These are phyloP conservation scores for Saprolegnia parasitica DNA, from an alignment of 352 stramenopile genomes.

Conservation along the genomic window DNA sequence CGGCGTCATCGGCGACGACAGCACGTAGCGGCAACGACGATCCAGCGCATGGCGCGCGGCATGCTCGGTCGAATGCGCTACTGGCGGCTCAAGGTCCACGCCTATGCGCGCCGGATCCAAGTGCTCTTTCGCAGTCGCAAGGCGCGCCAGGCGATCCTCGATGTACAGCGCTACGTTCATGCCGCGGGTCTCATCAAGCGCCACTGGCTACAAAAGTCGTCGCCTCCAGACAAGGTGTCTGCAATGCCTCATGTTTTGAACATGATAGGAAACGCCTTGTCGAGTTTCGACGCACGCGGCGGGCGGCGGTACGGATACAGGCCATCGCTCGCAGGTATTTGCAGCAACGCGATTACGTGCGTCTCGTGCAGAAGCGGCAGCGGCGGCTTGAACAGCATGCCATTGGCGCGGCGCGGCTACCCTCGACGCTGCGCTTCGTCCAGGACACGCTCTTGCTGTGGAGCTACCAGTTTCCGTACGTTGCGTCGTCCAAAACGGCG, in stretches of 20 bases:
- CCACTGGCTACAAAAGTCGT: slow-evolving; percentile 15
- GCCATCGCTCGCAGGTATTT: slow-evolving; percentile 10
- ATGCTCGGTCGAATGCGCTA: slow-evolving; percentile 10
- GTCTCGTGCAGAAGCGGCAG: background rate
- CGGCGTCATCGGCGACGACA: background rate
- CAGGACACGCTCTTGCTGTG: background rate
- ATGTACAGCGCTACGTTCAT: slow-evolving; percentile 7
- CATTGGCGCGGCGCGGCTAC: slow-evolving; percentile 1
- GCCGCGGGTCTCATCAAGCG: slow-evolving; percentile 6
- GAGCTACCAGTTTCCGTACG: slow-evolving; percentile 12
- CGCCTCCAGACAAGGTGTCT: background rate
- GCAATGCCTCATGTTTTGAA: background rate
- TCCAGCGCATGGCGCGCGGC: slow-evolving; percentile 12
- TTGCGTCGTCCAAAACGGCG: background rate
- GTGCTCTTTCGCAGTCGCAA: slow-evolving; percentile 22
- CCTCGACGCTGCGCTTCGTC: slow-evolving; percentile 1
- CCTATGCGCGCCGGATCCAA: slow-evolving; percentile 10
- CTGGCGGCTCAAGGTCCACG: background rate
- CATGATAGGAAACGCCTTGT: slow-evolving; percentile 18
- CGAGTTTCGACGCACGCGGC: background rate
- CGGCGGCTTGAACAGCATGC: background rate
- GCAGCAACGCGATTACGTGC: background rate
- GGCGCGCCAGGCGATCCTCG: slow-evolving; percentile 1
- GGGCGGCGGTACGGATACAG: slow-evolving; percentile 13
- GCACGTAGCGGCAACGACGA: slow-evolving; percentile 1